These are phyloP conservation scores for Russula abietina DNA, from an alignment of 768 basidiomycete genomes.

Conservation along the genomic window DNA sequence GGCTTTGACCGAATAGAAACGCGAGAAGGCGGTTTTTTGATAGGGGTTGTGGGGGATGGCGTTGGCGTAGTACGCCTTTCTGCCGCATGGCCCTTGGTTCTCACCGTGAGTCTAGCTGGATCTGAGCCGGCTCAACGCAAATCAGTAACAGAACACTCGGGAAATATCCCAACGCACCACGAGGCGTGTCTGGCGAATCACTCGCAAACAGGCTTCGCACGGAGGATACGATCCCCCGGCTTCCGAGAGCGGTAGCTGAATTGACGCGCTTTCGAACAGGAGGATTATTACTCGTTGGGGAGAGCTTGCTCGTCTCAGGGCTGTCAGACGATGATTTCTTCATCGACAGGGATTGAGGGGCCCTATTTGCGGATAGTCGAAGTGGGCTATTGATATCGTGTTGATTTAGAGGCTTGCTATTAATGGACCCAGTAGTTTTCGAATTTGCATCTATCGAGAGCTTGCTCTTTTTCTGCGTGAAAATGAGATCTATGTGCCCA, in stretches of 20 bases:
- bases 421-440: conserved; percentile 29
- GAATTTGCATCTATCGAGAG: conserved; percentile 29
- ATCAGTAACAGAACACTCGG: not conserved
- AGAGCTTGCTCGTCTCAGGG: conserved; percentile 1
- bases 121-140: not conserved
- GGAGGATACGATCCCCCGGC: conserved; percentile 17
- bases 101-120: not conserved
- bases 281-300: not conserved
- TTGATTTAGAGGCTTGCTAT: conserved; percentile 27
- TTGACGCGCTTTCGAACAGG: conserved; percentile 22
- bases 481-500: not conserved
- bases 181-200: not conserved
- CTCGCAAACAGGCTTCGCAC: conserved; percentile 20
- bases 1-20: conserved; percentile 14
- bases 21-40: conserved; percentile 8
- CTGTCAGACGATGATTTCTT: conserved; percentile 18
- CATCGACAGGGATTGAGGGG: not conserved
- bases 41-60: not conserved
- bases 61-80: conserved; percentile 14
- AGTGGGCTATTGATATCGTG: conserved; percentile 19
- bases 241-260: conserved; percentile 23
- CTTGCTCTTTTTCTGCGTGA: conserved; percentile 21
- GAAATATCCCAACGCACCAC: not conserved
- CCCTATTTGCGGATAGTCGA: conserved; percentile 11
- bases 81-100: not conserved